These are phyloP conservation scores for Mortierella sp. DNA, from an alignment of 371 early-diverging fungal genomes.

Conservation along the genomic window DNA sequence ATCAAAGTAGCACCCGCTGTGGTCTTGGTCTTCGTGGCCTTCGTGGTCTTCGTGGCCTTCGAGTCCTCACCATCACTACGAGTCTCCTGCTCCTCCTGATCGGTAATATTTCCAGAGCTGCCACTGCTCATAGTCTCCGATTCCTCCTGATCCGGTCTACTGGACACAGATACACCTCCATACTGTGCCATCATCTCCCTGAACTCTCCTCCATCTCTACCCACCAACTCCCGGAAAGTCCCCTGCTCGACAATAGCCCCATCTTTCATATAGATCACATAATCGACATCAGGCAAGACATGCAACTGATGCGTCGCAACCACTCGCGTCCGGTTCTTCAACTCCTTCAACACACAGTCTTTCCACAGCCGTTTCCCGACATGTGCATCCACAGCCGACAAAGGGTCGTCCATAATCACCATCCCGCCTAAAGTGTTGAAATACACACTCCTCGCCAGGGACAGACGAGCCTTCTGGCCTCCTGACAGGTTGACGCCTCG, in stretches of 20 bases:
- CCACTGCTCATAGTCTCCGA: neutral
- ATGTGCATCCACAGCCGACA: conserved; percentile 83
- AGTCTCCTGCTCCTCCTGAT: neutral
- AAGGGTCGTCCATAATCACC: conserved; percentile 82
- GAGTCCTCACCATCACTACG: no score
- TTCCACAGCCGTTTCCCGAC: conserved; percentile 62
- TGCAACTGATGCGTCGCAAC: conserved; percentile 61
- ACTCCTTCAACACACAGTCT: conserved; percentile 55
- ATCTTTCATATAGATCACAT: conserved; percentile 21
- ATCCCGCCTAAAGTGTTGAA: conserved; percentile 76
- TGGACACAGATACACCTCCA: conserved; percentile 43
- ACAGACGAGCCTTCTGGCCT: conserved; percentile 83
- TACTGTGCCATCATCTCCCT: conserved; percentile 57
- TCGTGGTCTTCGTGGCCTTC: neutral
- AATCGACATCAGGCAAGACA: conserved; percentile 62
- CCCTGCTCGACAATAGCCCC: conserved; percentile 53
- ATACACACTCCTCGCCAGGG: conserved; percentile 63
- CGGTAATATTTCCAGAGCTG: neutral
- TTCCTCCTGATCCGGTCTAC: neutral
- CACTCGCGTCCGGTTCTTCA: conserved; percentile 52
- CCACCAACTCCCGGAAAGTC: conserved; percentile 31
- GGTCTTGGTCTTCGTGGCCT: neutral
- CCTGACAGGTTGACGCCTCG: conserved; percentile 91
- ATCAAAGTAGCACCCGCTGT: conserved; percentile 18
- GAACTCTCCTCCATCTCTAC: conserved; percentile 61